Evolutionary conservation across 2,329 filamentous ascomycete genomes (phyloP), one percentile per base, ranked within the genome.

Genomic region (Dryadomyces sulphureus): DNA sequence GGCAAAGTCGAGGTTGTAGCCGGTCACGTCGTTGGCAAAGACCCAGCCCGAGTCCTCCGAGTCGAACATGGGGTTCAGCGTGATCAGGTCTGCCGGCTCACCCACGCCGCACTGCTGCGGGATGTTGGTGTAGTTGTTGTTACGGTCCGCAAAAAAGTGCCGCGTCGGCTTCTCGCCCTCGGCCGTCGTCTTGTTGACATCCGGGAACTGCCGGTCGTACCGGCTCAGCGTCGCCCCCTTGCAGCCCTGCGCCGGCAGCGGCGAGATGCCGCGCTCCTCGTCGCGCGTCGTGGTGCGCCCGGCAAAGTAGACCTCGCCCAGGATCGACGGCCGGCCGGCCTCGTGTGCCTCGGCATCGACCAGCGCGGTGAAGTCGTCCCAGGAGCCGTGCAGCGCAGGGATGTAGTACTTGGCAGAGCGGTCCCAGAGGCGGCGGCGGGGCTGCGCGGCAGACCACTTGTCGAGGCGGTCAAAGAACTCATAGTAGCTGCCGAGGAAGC

Each of bases 321-420:
- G 81, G 38, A 92, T 68, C 4, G 80, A 69, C n/a, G 60, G 56
- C 5, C 64, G 65, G 1, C 68, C 68, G 17, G 70, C 68, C 14
- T 60, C 58, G 43, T 71, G 65, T 1, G 75, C 77, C 54, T 84
- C 77, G 14, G 72, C 64, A 42, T 77, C 69, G 4, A 86, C 79
- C 56, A 77, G 71, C 16, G 72, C 65, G 8, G 71, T 75, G 59
- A 88, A 88, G 56, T 87, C 77, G 35, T 81, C 74, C 80, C 80
- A 88, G 24, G 67, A 67, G 25, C 81, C 81, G 55, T 88, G 83
- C 30, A 79, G 67, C 0, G 67, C 65, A 0, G 84, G 84, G 8
- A 88, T 77, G 58, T 87, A 90, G 63, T 88, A 90, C 50, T 82
- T 79, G 21, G 78, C 72, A 43, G 77, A 81, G 41, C 84, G 76